These are phyloP conservation scores for Saccharomyces hybrid DNA, from an alignment of 1,139 yeast genomes.

Conservation along the genomic window DNA sequence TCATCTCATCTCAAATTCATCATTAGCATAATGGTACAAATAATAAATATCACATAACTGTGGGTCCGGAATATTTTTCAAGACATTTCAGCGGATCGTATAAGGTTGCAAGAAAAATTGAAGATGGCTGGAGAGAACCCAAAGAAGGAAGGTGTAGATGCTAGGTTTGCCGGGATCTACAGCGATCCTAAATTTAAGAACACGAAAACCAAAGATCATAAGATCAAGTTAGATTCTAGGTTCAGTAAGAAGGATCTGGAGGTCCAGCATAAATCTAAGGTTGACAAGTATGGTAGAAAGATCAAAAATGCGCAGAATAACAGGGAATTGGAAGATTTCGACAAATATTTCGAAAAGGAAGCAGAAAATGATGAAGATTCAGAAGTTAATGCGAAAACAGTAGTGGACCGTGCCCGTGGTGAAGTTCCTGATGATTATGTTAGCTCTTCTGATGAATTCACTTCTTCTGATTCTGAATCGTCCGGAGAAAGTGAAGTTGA, in stretches of 20 bases:
- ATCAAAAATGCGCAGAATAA: constrained; percentile 39
- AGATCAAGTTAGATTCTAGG: constrained; percentile 79
- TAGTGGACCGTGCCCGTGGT: constrained; percentile 64
- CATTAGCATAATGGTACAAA: background rate
- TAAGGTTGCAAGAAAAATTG: background rate
- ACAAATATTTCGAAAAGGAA: constrained; percentile 46
- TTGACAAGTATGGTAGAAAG: constrained; percentile 84
- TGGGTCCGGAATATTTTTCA: background rate
- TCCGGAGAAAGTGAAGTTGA: constrained; percentile 32
- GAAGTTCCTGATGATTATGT: constrained; percentile 40
- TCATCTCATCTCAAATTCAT: constrained; percentile 16
- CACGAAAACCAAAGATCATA: constrained; percentile 62
- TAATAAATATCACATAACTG: background rate
- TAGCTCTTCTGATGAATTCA: constrained; percentile 36
- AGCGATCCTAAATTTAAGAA: constrained; percentile 82
- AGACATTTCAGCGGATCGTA: background rate
- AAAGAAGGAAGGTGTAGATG: constrained; percentile 41
- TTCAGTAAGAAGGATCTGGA: constrained; percentile 67
- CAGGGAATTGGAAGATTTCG: constrained; percentile 44
- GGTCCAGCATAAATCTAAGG: constrained; percentile 48
- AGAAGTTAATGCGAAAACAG: constrained; percentile 16
- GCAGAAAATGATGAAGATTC: constrained; percentile 24
- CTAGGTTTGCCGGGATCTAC: constrained; percentile 72
- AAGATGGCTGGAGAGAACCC: background rate
- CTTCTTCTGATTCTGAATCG: constrained; percentile 38